A percentile compares a stretch with the other conserved stretches of the same genome.
Conservation (phyloP, 75 land plant genomes). For the Adiantum capillusveneris region DNA sequence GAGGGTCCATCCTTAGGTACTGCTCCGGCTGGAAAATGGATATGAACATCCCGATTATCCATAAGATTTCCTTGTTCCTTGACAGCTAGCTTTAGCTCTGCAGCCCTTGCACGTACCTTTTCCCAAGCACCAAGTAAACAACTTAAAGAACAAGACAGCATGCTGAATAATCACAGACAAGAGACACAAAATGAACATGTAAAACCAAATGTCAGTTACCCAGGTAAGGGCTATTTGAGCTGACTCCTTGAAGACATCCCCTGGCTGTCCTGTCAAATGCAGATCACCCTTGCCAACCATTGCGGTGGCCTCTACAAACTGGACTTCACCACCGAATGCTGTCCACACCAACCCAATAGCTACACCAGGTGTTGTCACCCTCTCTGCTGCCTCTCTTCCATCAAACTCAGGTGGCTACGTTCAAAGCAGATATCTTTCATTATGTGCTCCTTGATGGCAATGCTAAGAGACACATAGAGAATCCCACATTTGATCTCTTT, state of each 20-base stretch:
- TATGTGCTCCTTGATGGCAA: too few species aligned
- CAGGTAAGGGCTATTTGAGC: conserved; percentile 97
- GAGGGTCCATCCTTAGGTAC: conserved; percentile 98
- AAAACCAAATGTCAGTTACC: conserved; percentile 33
- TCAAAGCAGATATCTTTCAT: conserved; percentile 1
- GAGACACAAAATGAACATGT: too few species aligned
- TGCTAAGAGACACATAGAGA: too few species aligned
- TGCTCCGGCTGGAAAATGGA: conserved; percentile 98
- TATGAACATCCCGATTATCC: conserved; percentile 82
- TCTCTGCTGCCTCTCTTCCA: conserved; percentile 83
- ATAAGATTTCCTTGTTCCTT: conserved; percentile 49
- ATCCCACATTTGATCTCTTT: too few species aligned
- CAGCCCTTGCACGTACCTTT: conserved; percentile 83
- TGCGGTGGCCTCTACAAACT: conserved; percentile 86
- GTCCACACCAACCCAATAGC: conserved; percentile 97
- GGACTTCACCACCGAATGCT: conserved; percentile 88
- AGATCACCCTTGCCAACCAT: conserved; percentile 92
- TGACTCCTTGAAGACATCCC: conserved; percentile 97
- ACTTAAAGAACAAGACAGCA: too few species aligned
- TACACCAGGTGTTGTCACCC: conserved; percentile 81
- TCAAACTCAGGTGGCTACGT: conserved; percentile 95
- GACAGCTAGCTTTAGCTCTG: conserved; percentile 63
- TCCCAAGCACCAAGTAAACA: not conserved
- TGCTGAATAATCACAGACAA: too few species aligned
- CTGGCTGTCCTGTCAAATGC: conserved; percentile 96